These are phyloP conservation scores for Larix kaempferi DNA, from an alignment of 75 land plant genomes.

Conservation along the genomic window DNA sequence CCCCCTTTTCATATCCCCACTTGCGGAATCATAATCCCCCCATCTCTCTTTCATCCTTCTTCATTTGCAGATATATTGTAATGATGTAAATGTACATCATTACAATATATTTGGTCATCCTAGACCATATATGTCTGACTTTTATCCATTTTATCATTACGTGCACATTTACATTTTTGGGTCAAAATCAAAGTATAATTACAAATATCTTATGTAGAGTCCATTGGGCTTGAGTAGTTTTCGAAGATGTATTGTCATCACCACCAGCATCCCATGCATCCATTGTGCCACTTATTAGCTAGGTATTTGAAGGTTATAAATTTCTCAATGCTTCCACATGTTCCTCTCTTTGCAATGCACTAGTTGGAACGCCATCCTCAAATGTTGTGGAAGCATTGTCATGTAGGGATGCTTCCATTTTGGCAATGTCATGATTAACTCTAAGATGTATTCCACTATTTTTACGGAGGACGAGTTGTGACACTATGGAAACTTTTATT, in stretches of 20 bases:
- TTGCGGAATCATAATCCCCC: too few relatives aligned
- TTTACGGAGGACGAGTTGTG: slow-evolving; percentile 70
- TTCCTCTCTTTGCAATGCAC: slow-evolving; percentile 35
- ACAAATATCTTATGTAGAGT: not conserved
- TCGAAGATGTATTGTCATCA: not conserved
- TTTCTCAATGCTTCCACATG: slow-evolving; percentile 42
- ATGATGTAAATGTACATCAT: too few relatives aligned
- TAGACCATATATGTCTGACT: too few relatives aligned
- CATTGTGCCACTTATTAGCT: not conserved
- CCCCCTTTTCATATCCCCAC: too few relatives aligned
- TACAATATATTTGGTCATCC: too few relatives aligned
- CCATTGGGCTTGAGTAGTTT: too few relatives aligned
- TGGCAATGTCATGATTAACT: too few relatives aligned
- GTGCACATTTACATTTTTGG: too few relatives aligned
- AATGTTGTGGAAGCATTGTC: slow-evolving; percentile 25
- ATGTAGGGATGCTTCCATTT: slow-evolving; percentile 24
- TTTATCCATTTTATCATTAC: too few relatives aligned
- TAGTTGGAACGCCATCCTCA: slow-evolving; percentile 23
- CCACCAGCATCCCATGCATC: not conserved
- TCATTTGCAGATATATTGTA: too few relatives aligned
- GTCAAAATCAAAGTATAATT: too few relatives aligned
- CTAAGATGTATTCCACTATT: slow-evolving; percentile 45
- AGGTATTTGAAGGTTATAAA: slow-evolving; percentile 18
- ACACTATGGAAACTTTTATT: slow-evolving; percentile 53
- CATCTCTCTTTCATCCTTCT: too few relatives aligned